Evolutionary conservation across 805 yeast genomes (phyloP).

Genomic region (Hanseniaspora valbyensis): DNA sequence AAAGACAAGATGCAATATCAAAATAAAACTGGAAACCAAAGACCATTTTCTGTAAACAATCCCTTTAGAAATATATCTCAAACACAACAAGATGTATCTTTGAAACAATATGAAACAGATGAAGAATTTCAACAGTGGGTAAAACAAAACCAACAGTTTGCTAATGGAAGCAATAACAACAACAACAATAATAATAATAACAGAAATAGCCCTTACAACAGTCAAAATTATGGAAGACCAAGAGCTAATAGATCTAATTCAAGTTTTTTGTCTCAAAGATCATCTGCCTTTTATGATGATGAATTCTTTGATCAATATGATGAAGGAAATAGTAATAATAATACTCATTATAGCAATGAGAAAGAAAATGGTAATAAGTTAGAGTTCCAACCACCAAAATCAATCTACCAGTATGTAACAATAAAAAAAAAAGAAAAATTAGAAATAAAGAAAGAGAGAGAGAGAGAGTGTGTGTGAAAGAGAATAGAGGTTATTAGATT

Average conservation of each 20-base stretch:
- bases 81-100: slow-evolving; percentile 27
- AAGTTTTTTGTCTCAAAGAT: slow-evolving; percentile 13
- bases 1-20: slow-evolving; percentile 11
- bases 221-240: slow-evolving; percentile 18
- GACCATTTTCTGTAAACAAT: slow-evolving; percentile 51
- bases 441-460: background rate
- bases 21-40: slow-evolving; percentile 21
- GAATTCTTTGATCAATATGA: slow-evolving; percentile 14
- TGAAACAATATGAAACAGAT: slow-evolving; percentile 25
- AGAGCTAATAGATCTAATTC: slow-evolving; percentile 17
- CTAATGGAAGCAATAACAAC: background rate
- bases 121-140: slow-evolving; percentile 51
- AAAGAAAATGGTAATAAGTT: background rate
- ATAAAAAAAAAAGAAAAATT: too few species aligned
- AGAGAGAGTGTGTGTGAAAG: background rate
- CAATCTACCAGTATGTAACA: slow-evolving; percentile 16
- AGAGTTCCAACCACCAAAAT: slow-evolving; percentile 10
- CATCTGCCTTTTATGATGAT: slow-evolving; percentile 14
- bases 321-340: background rate
- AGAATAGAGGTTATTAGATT: background rate
- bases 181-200: too few species aligned
- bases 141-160: slow-evolving; percentile 25
- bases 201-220: background rate
- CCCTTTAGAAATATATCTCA: slow-evolving; percentile 51
- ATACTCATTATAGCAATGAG: background rate